Base-by-base conservation (phyloP, 306 rosid species). In the Cucurbita argyrosperma region DNA sequence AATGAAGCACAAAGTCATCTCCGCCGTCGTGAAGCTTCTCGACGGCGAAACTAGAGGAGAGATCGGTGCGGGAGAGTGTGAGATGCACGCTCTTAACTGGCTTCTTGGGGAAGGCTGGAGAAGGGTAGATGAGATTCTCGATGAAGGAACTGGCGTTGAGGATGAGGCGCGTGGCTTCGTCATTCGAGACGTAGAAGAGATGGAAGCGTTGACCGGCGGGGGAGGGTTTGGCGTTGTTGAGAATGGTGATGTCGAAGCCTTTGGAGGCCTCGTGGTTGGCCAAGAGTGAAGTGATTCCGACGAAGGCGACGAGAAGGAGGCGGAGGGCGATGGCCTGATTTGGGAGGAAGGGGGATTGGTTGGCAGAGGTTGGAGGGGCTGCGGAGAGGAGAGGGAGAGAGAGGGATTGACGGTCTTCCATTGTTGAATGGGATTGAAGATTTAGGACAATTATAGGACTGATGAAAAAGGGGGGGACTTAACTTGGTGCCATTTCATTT, bases 211-310 rank as follows among this genome's bases (percentile, higher is more conserved):
- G 74, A 13, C 87, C 82, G 0, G 86, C 82, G 0, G 62, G 74
- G 51, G 88, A 83, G 49, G 78, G 76, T 30, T 50, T 58, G 19
- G 76, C 60, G 68, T 82, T 83, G 81, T 92, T 92, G 62, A 84
- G 14, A 53, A 87, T 56, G 45, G 78, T 75, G 23, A 90, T 35
- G 12, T 78, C 65, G 26, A 92, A 92, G 60, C 84, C 82, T 66
- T 88, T 90, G 46, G 96, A 88, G 8, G 88, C 90, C 64, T 87
- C 90, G 18, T 76, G 82, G 71, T 83, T 84, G 30, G 90, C 91
- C 90, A 90, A 92, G 1, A 88, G 2, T n/a, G 91, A 80, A 67
- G 87, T 73, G 1, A 76, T 0, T 47, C 82, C 84, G 5, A 87
- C 30, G 4, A 76, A 46, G 60, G 88, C 19, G 47, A 87, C 8